Conservation (phyloP, 768 basidiomycete species). For the Suillus discolor region DNA sequence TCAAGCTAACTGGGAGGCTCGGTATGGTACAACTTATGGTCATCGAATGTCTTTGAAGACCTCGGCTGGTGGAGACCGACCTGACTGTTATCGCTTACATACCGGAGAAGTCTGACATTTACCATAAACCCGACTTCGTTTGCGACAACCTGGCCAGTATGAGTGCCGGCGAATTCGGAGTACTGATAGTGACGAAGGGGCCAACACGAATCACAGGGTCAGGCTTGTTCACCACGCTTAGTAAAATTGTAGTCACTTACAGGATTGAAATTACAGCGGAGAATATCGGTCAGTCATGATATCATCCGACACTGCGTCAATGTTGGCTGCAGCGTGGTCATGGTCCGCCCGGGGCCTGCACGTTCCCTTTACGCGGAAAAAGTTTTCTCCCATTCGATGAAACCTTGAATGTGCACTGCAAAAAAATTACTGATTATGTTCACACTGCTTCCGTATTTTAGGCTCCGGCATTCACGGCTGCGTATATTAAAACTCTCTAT, state of each 20-base stretch:
- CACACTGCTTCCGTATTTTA: constrained; percentile 19
- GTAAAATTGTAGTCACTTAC: constrained; percentile 7
- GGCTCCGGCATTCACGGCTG: constrained; percentile 54
- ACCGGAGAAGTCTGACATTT: constrained; percentile 55
- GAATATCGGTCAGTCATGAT: constrained; percentile 47
- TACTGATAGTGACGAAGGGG: constrained; percentile 55
- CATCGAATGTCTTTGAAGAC: constrained; percentile 45
- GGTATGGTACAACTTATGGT: constrained; percentile 49
- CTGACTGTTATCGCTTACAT: constrained; percentile 59
- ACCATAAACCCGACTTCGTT: constrained; percentile 64
- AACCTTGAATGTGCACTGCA: not conserved
- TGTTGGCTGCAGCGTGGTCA: not conserved
- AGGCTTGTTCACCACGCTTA: constrained; percentile 13
- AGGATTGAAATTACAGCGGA: constrained; percentile 38
- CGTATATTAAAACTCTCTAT: constrained; percentile 49
- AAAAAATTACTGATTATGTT: not conserved
- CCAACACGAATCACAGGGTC: constrained; percentile 55
- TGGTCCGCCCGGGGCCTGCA: not conserved
- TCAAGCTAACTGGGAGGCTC: constrained; percentile 42
- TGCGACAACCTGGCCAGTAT: constrained; percentile 52
- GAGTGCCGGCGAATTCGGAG: constrained; percentile 50
- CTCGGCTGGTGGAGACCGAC: constrained; percentile 61
- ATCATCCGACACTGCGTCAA: not conserved
- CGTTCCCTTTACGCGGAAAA: not conserved
- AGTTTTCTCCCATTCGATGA: not conserved